Percentiles rank a stretch among this genome's conserved stretches.
phyloP scores from a whole-genome alignment of 2,329 filamentous ascomycete species.

The Alternaria burnsii region DNA sequence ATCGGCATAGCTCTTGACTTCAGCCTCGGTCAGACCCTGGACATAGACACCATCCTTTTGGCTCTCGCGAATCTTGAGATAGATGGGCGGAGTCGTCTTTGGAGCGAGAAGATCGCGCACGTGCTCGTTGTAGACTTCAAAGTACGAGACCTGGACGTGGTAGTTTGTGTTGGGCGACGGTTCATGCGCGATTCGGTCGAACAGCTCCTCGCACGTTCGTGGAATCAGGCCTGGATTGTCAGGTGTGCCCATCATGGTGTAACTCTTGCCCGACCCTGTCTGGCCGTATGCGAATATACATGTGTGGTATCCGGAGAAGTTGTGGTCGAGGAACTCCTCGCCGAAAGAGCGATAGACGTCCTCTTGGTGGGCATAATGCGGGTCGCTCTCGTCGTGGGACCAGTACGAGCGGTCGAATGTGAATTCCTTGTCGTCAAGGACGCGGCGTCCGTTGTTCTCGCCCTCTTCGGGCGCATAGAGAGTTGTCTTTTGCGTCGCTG shows the following conservation, averaged over 20 bases:
- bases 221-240: conserved; percentile 92
- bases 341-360: conserved; percentile 94
- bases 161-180: conserved; percentile 93
- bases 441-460: conserved; percentile 70
- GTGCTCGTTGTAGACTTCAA: conserved; percentile 99
- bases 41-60: conserved; percentile 96
- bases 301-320: conserved; percentile 98
- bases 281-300: conserved; percentile 99
- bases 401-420: conserved; percentile 99
- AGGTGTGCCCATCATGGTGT: conserved; percentile 93
- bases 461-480: conserved; percentile 73
- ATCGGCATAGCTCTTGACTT: conserved; percentile 85
- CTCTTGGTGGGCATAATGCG: conserved; percentile 89
- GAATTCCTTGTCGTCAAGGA: conserved; percentile 87
- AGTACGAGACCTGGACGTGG: conserved; percentile 97
- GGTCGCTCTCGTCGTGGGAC: conserved; percentile 82
- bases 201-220: conserved; percentile 93
- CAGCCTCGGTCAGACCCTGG: conserved; percentile 93
- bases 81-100: conserved; percentile 80
- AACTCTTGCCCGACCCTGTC: conserved; percentile 96
- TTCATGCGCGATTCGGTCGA: conserved; percentile 86
- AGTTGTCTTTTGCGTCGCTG: conserved; percentile 82
- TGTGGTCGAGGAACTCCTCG: conserved; percentile 97
- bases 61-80: conserved; percentile 96
- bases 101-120: conserved; percentile 92